A percentile compares a stretch with the other conserved stretches of the same genome.
These are phyloP conservation scores for Pyropia yezoensis DNA, from an alignment of 23 red algal species.

Conservation along the genomic window DNA sequence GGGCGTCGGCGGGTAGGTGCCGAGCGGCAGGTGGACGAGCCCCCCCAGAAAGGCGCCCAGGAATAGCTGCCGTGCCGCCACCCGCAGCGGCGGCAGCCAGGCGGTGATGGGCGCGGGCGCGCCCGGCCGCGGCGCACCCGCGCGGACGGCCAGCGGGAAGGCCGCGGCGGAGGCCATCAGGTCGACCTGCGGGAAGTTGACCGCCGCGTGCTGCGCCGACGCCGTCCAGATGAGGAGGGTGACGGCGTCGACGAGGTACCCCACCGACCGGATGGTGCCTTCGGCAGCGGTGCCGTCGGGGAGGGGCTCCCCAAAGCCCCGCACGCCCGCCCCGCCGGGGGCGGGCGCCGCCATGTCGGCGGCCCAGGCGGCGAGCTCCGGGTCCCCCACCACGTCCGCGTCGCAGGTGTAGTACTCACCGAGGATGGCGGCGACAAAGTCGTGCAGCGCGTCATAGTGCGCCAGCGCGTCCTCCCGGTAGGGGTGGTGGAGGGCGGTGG, in stretches of 20 bases:
- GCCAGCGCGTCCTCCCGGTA: slow-evolving; percentile 19
- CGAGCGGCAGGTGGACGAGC: no score
- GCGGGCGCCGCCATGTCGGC: slow-evolving; percentile 1
- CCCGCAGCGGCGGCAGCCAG: no score
- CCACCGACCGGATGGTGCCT: no score
- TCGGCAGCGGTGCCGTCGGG: no score
- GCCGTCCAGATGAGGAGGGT: slow-evolving; percentile 4
- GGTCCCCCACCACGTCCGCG: slow-evolving; percentile 2
- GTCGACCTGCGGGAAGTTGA: slow-evolving; percentile 16
- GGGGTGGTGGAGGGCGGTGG: not conserved
- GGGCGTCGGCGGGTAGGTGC: no score
- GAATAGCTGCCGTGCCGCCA: no score
- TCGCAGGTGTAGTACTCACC: slow-evolving; percentile 15
- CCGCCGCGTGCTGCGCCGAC: slow-evolving; percentile 16
- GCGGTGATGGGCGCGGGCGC: no score
- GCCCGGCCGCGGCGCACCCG: no score
- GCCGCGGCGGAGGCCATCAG: slow-evolving; percentile 17
- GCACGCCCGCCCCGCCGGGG: no score
- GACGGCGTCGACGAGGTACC: no score
- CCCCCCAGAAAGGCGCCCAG: no score
- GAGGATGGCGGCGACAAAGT: slow-evolving; percentile 4
- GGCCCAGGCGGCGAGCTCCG: slow-evolving; percentile 5
- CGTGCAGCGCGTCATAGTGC: slow-evolving; percentile 4
- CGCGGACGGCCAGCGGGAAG: not conserved
- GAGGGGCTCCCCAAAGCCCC: no score